phyloP scores from a whole-genome alignment of 2,329 filamentous ascomycete genomes.

The Aspergillus phoenicis region DNA sequence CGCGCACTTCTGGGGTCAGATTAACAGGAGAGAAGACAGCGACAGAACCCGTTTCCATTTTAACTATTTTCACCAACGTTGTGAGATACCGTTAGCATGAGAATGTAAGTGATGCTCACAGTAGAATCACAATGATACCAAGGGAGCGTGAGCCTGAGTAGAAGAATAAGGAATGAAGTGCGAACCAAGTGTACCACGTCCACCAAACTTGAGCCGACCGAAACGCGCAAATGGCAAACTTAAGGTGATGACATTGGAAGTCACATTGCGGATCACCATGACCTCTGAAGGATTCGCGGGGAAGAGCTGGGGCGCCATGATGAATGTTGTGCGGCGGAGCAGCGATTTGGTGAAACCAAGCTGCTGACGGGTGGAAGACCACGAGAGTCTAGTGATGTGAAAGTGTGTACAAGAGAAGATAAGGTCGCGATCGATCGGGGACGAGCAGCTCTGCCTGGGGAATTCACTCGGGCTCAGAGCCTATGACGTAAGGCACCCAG shows the following conservation, averaged over 20 bases:
- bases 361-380: not conserved
- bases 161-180: conserved; percentile 2
- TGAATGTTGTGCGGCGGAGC: not conserved
- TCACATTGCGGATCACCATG: conserved; percentile 87
- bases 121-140: not conserved
- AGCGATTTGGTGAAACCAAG: not conserved
- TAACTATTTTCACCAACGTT: conserved; percentile 56
- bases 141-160: not conserved
- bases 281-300: conserved; percentile 74
- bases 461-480: not conserved
- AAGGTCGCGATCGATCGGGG: not conserved
- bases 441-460: not conserved
- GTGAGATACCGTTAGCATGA: not conserved
- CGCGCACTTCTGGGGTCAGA: conserved; percentile 72
- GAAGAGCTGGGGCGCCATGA: conserved; percentile 55
- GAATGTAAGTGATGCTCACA: not conserved
- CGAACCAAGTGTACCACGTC: conserved; percentile 80
- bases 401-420: not conserved
- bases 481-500: not conserved
- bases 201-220: conserved; percentile 78
- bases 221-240: conserved; percentile 79
- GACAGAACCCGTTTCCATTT: conserved; percentile 73
- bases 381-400: not conserved
- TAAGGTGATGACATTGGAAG: conserved; percentile 65
- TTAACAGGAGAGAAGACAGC: conserved; percentile 91